These are phyloP conservation scores for Hortiboletus campestris DNA, from an alignment of 768 basidiomycete species.

Conservation along the genomic window DNA sequence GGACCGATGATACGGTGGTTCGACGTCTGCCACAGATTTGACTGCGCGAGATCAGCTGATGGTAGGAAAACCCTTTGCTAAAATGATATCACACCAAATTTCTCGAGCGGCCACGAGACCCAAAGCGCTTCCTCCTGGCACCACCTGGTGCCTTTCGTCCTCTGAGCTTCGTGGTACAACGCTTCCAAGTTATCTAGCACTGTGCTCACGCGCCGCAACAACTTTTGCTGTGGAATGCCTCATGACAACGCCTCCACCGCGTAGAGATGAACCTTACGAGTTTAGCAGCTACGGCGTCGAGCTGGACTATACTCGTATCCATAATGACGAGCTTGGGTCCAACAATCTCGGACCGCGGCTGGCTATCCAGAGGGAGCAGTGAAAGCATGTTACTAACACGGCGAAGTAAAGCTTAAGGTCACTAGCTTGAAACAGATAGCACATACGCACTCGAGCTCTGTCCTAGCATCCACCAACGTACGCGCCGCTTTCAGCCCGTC, in stretches of 20 bases:
- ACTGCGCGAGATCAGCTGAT: slow-evolving; percentile 38
- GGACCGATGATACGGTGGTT: slow-evolving; percentile 67
- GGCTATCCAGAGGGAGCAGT: slow-evolving; percentile 46
- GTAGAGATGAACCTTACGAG: slow-evolving; percentile 48
- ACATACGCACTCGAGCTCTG: slow-evolving; percentile 74
- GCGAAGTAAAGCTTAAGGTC: not conserved
- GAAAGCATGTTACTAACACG: slow-evolving; percentile 59
- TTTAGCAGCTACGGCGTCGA: slow-evolving; percentile 58
- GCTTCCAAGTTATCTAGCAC: slow-evolving; percentile 64
- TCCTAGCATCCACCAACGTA: slow-evolving; percentile 71
- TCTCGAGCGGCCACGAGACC: slow-evolving; percentile 80
- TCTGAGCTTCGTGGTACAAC: slow-evolving; percentile 66
- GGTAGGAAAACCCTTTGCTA: not conserved
- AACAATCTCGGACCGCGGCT: slow-evolving; percentile 59
- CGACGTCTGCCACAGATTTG: slow-evolving; percentile 50
- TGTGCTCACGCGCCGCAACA: slow-evolving; percentile 63
- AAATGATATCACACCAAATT: slow-evolving; percentile 54
- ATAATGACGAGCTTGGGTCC: slow-evolving; percentile 64
- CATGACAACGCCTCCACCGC: not conserved
- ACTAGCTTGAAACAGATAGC: not conserved
- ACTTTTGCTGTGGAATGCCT: slow-evolving; percentile 51
- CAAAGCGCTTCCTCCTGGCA: slow-evolving; percentile 71
- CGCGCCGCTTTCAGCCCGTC: slow-evolving; percentile 79
- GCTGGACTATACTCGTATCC: slow-evolving; percentile 60
- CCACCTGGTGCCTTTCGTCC: slow-evolving; percentile 70